Evolutionary conservation across 768 basidiomycete genomes (phyloP).

Genomic region (Exidia glandulosa): DNA sequence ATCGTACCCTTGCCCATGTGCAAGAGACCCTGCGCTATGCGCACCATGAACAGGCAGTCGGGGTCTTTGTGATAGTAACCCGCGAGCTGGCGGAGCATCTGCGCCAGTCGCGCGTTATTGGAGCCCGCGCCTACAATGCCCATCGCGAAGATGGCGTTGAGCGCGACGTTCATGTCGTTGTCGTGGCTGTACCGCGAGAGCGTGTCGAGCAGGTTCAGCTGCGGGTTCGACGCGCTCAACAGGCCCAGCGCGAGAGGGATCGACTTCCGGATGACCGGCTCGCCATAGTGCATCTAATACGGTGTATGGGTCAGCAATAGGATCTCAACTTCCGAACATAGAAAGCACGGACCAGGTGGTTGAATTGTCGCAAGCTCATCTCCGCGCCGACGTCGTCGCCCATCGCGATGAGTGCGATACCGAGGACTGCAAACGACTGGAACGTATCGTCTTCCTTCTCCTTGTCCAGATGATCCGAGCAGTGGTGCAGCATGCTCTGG

Average conservation of each 20-base stretch:
- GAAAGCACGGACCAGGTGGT: slow-evolving; percentile 65
- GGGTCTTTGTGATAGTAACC: slow-evolving; percentile 98
- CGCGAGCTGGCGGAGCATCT: slow-evolving; percentile 94
- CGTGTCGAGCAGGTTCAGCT: slow-evolving; percentile 88
- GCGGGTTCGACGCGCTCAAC: slow-evolving; percentile 91
- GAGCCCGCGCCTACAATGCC: slow-evolving; percentile 95
- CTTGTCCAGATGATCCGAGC: slow-evolving; percentile 79
- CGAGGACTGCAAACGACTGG: slow-evolving; percentile 88
- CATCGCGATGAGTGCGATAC: slow-evolving; percentile 91
- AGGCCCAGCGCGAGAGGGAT: slow-evolving; percentile 93
- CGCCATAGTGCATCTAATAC: slow-evolving; percentile 95
- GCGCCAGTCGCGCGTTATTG: slow-evolving; percentile 95
- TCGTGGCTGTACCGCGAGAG: slow-evolving; percentile 99
- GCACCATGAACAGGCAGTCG: slow-evolving; percentile 91
- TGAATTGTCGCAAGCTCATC: slow-evolving; percentile 96
- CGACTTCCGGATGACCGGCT: slow-evolving; percentile 80
- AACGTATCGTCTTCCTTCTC: slow-evolving; percentile 62
- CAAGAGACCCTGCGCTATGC: slow-evolving; percentile 91
- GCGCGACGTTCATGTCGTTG: slow-evolving; percentile 90
- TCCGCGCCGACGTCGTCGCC: slow-evolving; percentile 96
- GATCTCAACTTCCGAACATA: neutral
- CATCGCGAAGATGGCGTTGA: slow-evolving; percentile 98
- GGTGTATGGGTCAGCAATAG: slow-evolving; percentile 9
- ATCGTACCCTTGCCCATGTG: slow-evolving; percentile 99
- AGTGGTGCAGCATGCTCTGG: slow-evolving; percentile 85